phyloP scores from a whole-genome alignment of 2,329 filamentous ascomycete genomes.

The Talaromyces piceae region DNA sequence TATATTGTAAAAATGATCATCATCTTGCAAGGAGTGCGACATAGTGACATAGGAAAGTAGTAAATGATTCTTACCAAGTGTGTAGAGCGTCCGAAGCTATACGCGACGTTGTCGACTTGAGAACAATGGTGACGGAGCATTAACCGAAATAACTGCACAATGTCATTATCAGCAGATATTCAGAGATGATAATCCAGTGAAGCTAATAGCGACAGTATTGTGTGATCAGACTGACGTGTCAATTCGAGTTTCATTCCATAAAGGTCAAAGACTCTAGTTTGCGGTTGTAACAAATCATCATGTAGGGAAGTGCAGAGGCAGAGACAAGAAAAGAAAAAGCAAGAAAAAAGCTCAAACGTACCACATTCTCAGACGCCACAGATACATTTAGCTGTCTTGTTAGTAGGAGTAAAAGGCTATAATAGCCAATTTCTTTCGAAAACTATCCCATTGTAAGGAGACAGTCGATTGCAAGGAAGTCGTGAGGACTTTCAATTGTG shows the following conservation, averaged over 20 bases:
- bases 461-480: neutral
- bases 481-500: neutral
- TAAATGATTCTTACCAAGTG: constrained; percentile 17
- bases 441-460: neutral
- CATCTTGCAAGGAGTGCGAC: constrained; percentile 27
- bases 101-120: neutral
- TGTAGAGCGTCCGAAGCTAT: neutral
- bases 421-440: neutral
- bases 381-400: neutral
- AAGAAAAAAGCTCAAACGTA: constrained; percentile 9
- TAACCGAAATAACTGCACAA: neutral
- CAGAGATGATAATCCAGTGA: neutral
- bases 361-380: neutral
- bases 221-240: constrained; percentile 83
- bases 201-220: neutral
- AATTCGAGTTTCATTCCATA: constrained; percentile 72
- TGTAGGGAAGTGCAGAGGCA: too few relatives aligned
- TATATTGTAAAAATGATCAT: constrained; percentile 59
- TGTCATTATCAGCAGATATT: neutral
- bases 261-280: constrained; percentile 98
- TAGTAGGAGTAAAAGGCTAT: neutral
- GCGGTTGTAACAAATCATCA: constrained; percentile 78
- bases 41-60: neutral
- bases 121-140: neutral
- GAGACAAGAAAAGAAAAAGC: constrained; percentile 10